phyloP scores from a whole-genome alignment of 805 yeast species.

The Saccharomycopsis sp. region DNA sequence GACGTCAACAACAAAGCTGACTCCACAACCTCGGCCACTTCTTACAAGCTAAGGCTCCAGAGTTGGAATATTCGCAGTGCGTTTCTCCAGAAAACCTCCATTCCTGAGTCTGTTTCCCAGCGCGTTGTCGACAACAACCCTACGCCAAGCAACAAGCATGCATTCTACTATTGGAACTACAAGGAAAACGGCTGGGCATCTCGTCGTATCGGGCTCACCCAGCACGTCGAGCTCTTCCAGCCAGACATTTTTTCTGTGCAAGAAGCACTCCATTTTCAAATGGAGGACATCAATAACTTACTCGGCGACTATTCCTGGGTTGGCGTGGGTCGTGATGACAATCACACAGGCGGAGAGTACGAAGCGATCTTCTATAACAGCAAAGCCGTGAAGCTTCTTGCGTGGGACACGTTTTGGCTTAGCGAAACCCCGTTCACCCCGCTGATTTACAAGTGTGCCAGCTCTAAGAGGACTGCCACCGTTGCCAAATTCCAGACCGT shows the following conservation, averaged over 20 bases:
- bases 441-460: slow-evolving; percentile 33
- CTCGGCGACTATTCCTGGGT: slow-evolving; percentile 27
- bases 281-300: slow-evolving; percentile 29
- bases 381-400: slow-evolving; percentile 26
- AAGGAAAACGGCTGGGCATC: slow-evolving; percentile 30
- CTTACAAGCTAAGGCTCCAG: slow-evolving; percentile 6
- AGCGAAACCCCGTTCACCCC: slow-evolving; percentile 34
- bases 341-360: slow-evolving; percentile 33
- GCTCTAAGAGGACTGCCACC: slow-evolving; percentile 33
- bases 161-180: slow-evolving; percentile 24
- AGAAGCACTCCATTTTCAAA: slow-evolving; percentile 33
- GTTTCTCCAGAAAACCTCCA: slow-evolving; percentile 3
- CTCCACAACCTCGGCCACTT: slow-evolving; percentile 2
- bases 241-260: slow-evolving; percentile 32
- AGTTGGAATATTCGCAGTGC: slow-evolving; percentile 14
- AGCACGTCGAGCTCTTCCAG: slow-evolving; percentile 29
- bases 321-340: slow-evolving; percentile 42
- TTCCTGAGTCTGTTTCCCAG: neutral
- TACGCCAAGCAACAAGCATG: neutral
- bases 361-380: slow-evolving; percentile 34
- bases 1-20: too few species aligned
- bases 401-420: slow-evolving; percentile 36
- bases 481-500: slow-evolving; percentile 27
- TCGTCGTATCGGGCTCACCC: slow-evolving; percentile 29
- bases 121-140: neutral